Percentiles rank a stretch among this genome's conserved stretches.
These are phyloP conservation scores for Fusarium domesticum DNA, from an alignment of 2,329 filamentous ascomycete genomes.

Conservation along the genomic window DNA sequence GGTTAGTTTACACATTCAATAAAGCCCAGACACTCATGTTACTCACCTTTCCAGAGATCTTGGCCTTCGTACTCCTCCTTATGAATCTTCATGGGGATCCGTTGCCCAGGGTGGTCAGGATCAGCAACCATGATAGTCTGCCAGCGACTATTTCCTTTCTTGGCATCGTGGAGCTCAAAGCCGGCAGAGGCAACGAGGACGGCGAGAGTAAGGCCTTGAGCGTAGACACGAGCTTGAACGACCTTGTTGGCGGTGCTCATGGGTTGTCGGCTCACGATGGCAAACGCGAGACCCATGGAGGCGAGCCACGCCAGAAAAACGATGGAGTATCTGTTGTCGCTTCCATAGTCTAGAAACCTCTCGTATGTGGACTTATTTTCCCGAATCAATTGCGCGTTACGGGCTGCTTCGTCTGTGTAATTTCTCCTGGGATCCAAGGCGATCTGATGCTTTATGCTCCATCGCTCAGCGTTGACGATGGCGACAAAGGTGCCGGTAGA, in stretches of 20 bases:
- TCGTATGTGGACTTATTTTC: slow-evolving; percentile 54
- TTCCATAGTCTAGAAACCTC: slow-evolving; percentile 67
- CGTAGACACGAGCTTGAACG: slow-evolving; percentile 90
- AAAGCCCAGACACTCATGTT: no score
- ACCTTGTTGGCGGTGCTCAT: slow-evolving; percentile 76
- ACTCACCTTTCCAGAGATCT: slow-evolving; percentile 86
- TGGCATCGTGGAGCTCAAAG: slow-evolving; percentile 75
- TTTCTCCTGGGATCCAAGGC: slow-evolving; percentile 61
- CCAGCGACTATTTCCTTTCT: slow-evolving; percentile 71
- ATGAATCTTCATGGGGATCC: slow-evolving; percentile 84
- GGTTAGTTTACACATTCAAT: slow-evolving; percentile 1
- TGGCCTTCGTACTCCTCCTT: slow-evolving; percentile 83
- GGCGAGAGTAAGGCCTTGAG: slow-evolving; percentile 80
- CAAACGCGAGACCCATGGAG: slow-evolving; percentile 70
- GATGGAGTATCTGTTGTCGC: slow-evolving; percentile 79
- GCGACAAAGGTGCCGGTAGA: slow-evolving; percentile 78
- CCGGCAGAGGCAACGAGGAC: slow-evolving; percentile 77
- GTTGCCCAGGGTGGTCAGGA: slow-evolving; percentile 76
- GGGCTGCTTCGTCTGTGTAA: slow-evolving; percentile 62
- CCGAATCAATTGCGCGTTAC: slow-evolving; percentile 52
- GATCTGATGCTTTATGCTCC: slow-evolving; percentile 61
- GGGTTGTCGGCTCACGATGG: slow-evolving; percentile 71
- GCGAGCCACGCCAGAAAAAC: slow-evolving; percentile 81
- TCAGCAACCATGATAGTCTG: slow-evolving; percentile 78
- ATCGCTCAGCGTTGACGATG: slow-evolving; percentile 82